These are phyloP conservation scores for Endocalyx cinctus DNA, from an alignment of 2,329 filamentous ascomycete genomes.

Conservation along the genomic window DNA sequence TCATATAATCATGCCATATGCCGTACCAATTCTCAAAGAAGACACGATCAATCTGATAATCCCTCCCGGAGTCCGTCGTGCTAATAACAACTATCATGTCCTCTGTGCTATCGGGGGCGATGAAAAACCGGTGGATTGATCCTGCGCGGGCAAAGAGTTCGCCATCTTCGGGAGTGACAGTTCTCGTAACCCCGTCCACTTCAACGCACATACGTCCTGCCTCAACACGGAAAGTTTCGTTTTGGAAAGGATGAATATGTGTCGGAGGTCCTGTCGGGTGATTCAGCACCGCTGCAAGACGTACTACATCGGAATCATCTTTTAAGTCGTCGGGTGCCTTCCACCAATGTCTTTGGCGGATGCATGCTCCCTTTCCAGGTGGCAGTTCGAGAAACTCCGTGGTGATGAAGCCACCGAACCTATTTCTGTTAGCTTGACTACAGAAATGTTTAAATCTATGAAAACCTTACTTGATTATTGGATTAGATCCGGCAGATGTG, in stretches of 20 bases:
- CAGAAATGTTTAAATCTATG: conserved; percentile 2
- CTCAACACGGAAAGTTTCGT: conserved; percentile 25
- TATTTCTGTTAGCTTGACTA: too few relatives aligned
- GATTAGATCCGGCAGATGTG: conserved; percentile 4
- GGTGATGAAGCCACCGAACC: conserved; percentile 17
- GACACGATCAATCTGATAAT: conserved; percentile 26
- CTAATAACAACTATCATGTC: conserved; percentile 18
- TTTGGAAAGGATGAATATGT: conserved; percentile 30
- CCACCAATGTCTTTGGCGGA: conserved; percentile 21
- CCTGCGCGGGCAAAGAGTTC: conserved; percentile 22
- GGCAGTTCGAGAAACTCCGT: conserved; percentile 23
- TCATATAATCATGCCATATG: conserved; percentile 25
- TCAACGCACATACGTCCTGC: conserved; percentile 24
- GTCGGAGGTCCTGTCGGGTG: conserved; percentile 20
- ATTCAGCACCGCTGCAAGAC: too few relatives aligned
- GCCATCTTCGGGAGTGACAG: conserved; percentile 22
- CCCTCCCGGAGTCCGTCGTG: conserved; percentile 18
- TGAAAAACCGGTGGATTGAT: conserved; percentile 19
- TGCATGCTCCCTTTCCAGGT: conserved; percentile 20
- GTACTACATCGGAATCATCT: too few relatives aligned
- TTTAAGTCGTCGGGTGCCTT: too few relatives aligned
- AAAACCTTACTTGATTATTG: conserved; percentile 4
- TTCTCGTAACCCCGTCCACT: conserved; percentile 18
- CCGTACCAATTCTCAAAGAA: conserved; percentile 36
- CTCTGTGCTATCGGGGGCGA: conserved; percentile 12